phyloP scores from a whole-genome alignment of 495 filamentous ascomycete genomes.

The Margaritispora aquatica region DNA sequence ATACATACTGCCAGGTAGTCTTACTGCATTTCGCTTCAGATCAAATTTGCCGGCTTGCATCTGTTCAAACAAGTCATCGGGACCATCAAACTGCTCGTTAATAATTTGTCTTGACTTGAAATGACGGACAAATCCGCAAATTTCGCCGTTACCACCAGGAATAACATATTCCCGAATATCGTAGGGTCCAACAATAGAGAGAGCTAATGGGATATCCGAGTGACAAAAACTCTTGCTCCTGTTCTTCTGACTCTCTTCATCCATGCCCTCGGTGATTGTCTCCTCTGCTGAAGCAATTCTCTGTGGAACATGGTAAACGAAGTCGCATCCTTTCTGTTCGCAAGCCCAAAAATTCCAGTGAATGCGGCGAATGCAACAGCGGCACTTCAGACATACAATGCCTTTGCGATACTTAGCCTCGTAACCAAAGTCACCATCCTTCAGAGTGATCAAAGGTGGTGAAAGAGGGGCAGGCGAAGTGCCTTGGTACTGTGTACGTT shows the following conservation, averaged over 20 bases:
- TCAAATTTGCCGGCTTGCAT: conserved; percentile 54
- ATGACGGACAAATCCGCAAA: conserved; percentile 55
- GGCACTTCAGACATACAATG: conserved; percentile 68
- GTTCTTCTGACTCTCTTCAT: not conserved
- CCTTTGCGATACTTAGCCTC: conserved; percentile 40
- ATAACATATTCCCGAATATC: conserved; percentile 29
- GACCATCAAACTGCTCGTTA: conserved; percentile 44
- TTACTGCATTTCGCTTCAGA: conserved; percentile 47
- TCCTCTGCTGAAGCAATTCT: not conserved
- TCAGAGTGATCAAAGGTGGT: conserved; percentile 24
- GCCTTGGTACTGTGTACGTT: conserved; percentile 24
- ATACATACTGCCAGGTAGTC: conserved; percentile 27
- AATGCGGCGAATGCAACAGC: conserved; percentile 53
- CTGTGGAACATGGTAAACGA: not conserved
- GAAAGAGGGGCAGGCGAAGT: conserved; percentile 30
- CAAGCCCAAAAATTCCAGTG: conserved; percentile 65
- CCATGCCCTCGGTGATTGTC: not conserved
- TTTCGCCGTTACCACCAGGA: conserved; percentile 18
- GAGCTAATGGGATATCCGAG: not conserved
- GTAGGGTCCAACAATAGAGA: conserved; percentile 19
- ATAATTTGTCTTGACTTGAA: conserved; percentile 48
- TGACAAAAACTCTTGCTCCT: not conserved
- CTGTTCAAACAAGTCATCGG: conserved; percentile 55
- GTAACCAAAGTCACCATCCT: conserved; percentile 20
- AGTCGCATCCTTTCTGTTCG: conserved; percentile 42